These are phyloP conservation scores for Quercus engelmannii DNA, from an alignment of 306 rosid genomes.

Conservation along the genomic window DNA sequence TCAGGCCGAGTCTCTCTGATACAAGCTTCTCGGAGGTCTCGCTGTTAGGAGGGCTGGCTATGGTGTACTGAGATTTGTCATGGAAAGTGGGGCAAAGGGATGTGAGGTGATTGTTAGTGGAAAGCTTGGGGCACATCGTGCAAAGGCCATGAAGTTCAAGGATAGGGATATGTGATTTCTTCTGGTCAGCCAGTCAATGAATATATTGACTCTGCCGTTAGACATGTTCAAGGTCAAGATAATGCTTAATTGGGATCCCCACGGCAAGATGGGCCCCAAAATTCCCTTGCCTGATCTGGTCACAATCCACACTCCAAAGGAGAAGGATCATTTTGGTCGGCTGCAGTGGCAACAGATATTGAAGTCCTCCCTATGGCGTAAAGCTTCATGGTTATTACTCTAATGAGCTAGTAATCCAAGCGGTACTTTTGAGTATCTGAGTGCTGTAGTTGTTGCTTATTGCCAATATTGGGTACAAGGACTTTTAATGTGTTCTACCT, in stretches of 20 bases:
- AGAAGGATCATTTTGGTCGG: conserved; percentile 45
- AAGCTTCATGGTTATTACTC: background rate
- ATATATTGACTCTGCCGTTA: conserved; percentile 83
- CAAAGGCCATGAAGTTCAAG: conserved; percentile 94
- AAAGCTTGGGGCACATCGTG: conserved; percentile 83
- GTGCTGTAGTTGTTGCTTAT: conserved; percentile 15
- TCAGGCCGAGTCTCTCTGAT: too few species aligned
- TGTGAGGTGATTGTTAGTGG: conserved; percentile 85
- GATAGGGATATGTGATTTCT: conserved; percentile 92
- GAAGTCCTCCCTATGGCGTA: conserved; percentile 47
- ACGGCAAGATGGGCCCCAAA: conserved; percentile 67
- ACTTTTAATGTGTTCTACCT: background rate
- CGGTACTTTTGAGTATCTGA: background rate
- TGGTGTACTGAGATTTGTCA: conserved; percentile 54
- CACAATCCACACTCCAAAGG: conserved; percentile 77
- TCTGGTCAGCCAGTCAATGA: conserved; percentile 95
- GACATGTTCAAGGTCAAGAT: conserved; percentile 85
- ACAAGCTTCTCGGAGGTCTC: too few species aligned
- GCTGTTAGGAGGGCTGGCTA: conserved; percentile 43
- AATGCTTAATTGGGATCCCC: conserved; percentile 85
- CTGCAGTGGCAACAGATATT: conserved; percentile 35
- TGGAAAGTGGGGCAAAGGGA: conserved; percentile 66
- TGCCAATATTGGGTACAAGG: background rate
- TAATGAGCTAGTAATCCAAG: background rate
- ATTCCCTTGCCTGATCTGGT: conserved; percentile 73